Evolutionary conservation across 768 basidiomycete genomes (phyloP).

Genomic region (Cystofilobasidium bisporidii): DNA sequence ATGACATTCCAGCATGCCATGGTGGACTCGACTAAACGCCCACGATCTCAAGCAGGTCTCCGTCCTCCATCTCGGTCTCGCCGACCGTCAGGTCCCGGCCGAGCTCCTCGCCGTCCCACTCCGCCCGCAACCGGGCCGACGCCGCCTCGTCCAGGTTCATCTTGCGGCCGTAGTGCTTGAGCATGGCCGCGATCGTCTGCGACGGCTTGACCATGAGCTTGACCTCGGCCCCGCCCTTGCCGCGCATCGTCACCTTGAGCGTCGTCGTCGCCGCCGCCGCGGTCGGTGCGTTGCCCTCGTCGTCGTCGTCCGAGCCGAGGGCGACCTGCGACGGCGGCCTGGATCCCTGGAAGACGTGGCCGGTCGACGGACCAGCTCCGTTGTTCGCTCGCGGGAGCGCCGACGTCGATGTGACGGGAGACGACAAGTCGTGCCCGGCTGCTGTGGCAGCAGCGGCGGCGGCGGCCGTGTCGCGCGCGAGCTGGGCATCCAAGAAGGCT

Average conservation of each 20-base stretch:
- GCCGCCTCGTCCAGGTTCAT: not conserved
- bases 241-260: not conserved
- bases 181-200: not conserved
- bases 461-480: not conserved
- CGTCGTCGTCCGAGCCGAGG: not conserved
- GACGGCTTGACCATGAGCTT: constrained; percentile 5
- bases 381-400: not conserved
- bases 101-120: constrained; percentile 4
- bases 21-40: no score
- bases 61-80: not conserved
- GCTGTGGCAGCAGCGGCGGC: not conserved
- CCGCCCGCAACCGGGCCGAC: not conserved
- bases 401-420: not conserved
- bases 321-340: not conserved
- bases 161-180: not conserved
- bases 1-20: no score
- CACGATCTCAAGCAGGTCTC: not conserved
- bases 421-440: not conserved
- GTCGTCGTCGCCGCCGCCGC: not conserved
- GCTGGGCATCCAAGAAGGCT: not conserved
- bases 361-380: no score
- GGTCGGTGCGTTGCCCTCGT: not conserved
- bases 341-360: no score
- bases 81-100: not conserved
- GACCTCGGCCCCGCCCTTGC: not conserved